Percentiles rank a stretch among this genome's conserved stretches.
Conservation (phyloP, 2,329 filamentous ascomycete species). For the Xylariaceae sp. region DNA sequence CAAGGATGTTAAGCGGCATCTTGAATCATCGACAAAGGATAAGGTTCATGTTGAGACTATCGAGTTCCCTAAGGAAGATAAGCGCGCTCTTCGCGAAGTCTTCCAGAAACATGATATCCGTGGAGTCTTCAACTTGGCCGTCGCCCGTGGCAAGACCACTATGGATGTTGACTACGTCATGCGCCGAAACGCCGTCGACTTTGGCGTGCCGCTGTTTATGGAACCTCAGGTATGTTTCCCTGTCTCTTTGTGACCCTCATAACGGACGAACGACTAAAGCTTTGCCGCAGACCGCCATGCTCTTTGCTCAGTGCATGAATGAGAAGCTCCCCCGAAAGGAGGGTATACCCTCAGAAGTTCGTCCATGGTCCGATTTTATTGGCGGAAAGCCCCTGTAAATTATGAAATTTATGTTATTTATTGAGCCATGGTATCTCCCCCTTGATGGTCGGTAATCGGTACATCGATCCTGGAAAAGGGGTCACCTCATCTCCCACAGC, state of each 20-base stretch:
- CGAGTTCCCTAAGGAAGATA: slow-evolving; percentile 94
- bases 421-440: neutral
- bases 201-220: slow-evolving; percentile 97
- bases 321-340: slow-evolving; percentile 87
- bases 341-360: slow-evolving; percentile 86
- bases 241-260: neutral
- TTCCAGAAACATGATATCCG: slow-evolving; percentile 97
- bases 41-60: slow-evolving; percentile 78
- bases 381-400: slow-evolving; percentile 70
- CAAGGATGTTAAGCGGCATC: slow-evolving; percentile 72
- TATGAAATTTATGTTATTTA: neutral
- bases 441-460: neutral
- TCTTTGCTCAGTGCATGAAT: slow-evolving; percentile 95
- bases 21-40: slow-evolving; percentile 68
- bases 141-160: slow-evolving; percentile 74
- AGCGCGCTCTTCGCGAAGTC: slow-evolving; percentile 87
- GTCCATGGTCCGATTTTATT: slow-evolving; percentile 93
- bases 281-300: slow-evolving; percentile 73
- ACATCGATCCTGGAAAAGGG: neutral
- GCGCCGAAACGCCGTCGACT: slow-evolving; percentile 96
- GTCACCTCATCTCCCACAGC: neutral
- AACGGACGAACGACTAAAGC: slow-evolving; percentile 2
- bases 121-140: slow-evolving; percentile 91
- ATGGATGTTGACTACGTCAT: slow-evolving; percentile 97
- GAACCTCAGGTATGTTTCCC: slow-evolving; percentile 77